Evolutionary conservation across 441 rosid genomes (phyloP).

Genomic region (Daphne laureola): DNA sequence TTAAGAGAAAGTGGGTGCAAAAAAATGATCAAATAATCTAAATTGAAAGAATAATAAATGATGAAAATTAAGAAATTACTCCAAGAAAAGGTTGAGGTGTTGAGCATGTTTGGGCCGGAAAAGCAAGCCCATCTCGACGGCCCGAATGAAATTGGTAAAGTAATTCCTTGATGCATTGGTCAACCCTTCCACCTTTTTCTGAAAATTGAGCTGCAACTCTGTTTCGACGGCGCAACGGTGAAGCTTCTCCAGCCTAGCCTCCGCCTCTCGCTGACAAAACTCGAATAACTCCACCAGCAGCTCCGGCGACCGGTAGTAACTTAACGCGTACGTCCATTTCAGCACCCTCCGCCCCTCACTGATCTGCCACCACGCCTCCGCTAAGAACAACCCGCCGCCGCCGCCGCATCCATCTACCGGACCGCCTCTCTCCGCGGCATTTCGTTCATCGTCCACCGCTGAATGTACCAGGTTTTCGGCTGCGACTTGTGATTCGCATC

Average conservation of each 20-base stretch:
- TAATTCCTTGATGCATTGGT: conserved; percentile 4
- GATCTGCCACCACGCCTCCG: not conserved
- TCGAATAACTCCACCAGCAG: not conserved
- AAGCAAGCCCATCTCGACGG: conserved; percentile 11
- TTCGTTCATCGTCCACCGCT: too few species aligned
- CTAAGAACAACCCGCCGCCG: too few species aligned
- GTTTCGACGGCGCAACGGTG: conserved; percentile 10
- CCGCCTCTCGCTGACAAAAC: conserved; percentile 25
- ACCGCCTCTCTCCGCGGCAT: too few species aligned
- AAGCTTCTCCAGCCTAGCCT: conserved; percentile 16
- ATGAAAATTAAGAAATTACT: too few species aligned
- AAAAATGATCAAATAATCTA: too few species aligned
- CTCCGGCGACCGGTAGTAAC: not conserved
- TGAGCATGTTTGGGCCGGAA: too few species aligned
- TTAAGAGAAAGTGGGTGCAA: too few species aligned
- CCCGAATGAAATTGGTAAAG: conserved; percentile 12
- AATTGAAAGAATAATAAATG: too few species aligned
- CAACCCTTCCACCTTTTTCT: conserved; percentile 7
- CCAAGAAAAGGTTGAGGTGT: too few species aligned
- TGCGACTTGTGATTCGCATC: too few species aligned
- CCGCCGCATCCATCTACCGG: too few species aligned
- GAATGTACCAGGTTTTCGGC: too few species aligned
- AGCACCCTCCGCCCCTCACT: not conserved
- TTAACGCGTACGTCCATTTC: not conserved
- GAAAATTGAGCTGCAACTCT: not conserved